Evolutionary conservation across 2,329 filamentous ascomycete genomes (phyloP).

Genomic region (Raffaelea ambrosiae): DNA sequence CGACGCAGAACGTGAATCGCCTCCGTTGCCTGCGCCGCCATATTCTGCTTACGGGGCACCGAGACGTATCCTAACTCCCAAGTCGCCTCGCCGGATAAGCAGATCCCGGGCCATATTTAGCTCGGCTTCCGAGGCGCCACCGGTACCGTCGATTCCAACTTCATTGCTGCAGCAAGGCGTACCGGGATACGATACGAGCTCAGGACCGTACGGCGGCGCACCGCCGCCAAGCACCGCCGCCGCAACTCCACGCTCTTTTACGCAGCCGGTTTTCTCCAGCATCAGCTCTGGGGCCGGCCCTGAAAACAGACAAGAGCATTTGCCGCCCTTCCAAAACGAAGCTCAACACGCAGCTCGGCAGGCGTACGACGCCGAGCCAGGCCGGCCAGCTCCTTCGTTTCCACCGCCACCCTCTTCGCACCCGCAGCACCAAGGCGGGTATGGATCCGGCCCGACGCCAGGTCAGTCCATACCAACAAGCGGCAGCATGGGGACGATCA

Average conservation of each 20-base stretch:
- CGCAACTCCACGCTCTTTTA: slow-evolving; percentile 13
- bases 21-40: slow-evolving; percentile 15
- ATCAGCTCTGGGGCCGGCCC: not conserved
- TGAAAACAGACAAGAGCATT: not conserved
- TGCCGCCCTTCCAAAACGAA: not conserved
- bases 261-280: slow-evolving; percentile 10
- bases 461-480: not conserved
- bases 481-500: not conserved
- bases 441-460: too few relatives aligned
- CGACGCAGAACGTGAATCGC: slow-evolving; percentile 22
- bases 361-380: not conserved
- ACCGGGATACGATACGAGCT: too few relatives aligned
- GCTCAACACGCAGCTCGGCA: not conserved
- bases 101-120: slow-evolving; percentile 21
- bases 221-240: not conserved
- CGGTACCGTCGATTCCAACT: slow-evolving; percentile 7
- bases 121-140: slow-evolving; percentile 4
- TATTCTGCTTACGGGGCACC: slow-evolving; percentile 13
- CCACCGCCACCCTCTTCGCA: not conserved
- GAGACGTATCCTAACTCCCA: slow-evolving; percentile 44
- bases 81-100: slow-evolving; percentile 48
- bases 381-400: not conserved
- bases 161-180: not conserved
- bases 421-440: not conserved
- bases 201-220: not conserved